phyloP scores from a whole-genome alignment of 2,329 filamentous ascomycete species.

The Phialocephala sp. region DNA sequence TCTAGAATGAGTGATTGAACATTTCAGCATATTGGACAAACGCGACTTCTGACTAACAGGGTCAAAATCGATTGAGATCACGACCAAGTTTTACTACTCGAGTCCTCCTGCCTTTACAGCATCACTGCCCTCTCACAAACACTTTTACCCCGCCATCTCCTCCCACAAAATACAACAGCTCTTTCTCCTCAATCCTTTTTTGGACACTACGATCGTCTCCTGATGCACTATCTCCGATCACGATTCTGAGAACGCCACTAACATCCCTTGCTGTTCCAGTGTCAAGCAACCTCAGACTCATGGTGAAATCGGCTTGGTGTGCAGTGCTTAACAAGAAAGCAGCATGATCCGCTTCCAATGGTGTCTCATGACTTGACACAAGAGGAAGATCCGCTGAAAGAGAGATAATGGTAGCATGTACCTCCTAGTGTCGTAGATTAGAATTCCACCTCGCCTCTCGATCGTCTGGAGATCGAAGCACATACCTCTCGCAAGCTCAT shows the following conservation, averaged over 20 bases:
- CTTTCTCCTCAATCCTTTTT: slow-evolving; percentile 60
- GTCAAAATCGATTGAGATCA: background rate
- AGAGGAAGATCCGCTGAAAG: slow-evolving; percentile 77
- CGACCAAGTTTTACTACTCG: background rate
- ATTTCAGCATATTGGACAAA: background rate
- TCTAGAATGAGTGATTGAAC: background rate
- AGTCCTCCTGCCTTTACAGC: background rate
- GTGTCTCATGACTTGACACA: slow-evolving; percentile 63
- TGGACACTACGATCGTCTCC: slow-evolving; percentile 42
- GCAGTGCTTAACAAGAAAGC: slow-evolving; percentile 73
- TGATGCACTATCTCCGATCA: slow-evolving; percentile 54
- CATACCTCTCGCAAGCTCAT: slow-evolving; percentile 67
- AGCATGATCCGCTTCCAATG: slow-evolving; percentile 72
- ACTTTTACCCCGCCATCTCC: slow-evolving; percentile 81
- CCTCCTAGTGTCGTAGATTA: slow-evolving; percentile 52
- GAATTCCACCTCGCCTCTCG: background rate
- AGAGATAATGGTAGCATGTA: slow-evolving; percentile 70
- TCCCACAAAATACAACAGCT: slow-evolving; percentile 81
- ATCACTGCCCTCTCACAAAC: slow-evolving; percentile 77
- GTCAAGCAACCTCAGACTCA: slow-evolving; percentile 78
- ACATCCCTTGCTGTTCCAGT: slow-evolving; percentile 91
- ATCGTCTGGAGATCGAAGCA: slow-evolving; percentile 26
- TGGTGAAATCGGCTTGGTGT: slow-evolving; percentile 74
- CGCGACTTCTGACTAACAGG: background rate
- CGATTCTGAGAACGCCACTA: slow-evolving; percentile 83